Base-by-base conservation (phyloP, 1,139 yeast genomes). In the Pichia sp. region DNA sequence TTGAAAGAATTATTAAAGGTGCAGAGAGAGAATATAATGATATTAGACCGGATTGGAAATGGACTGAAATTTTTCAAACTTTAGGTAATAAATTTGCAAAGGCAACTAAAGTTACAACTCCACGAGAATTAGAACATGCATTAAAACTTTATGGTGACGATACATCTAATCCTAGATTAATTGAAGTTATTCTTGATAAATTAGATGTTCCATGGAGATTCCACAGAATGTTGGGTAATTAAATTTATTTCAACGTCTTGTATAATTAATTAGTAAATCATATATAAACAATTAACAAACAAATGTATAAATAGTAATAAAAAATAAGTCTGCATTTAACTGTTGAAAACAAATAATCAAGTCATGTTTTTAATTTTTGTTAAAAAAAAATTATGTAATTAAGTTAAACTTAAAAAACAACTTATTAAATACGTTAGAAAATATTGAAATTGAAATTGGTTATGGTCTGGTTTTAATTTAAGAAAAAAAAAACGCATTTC, bases 1-100 rank as follows among this genome's bases (percentile, higher is more conserved):
- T 89, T 52, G 96, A 90, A 70, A 80, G 96, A 61, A 79, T 84
- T 34, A 86, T 89, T 54, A 77, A 82, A 67, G 96, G 96, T 1
- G 84, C 89, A 33, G 75, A 80, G 18, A 81, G 88, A 63, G 70
- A 77, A 2, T 90, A 89, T 67, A 89, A 89, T 64, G 96, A 89
- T 62, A 84, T 88, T 55, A 81, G 84, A 64, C 83, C 86, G 43
- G 65, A 71, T 54, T 89, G 96, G 96, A 73, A 84, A 57, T 89
- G 95, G 95, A 76, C 83, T 5, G 69, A 77, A 52, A 67, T 89
- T 46, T 73, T 87, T 55, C 73, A 76, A 53, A 77, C 79, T 5
- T 84, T 89, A 67, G 96, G 96, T 31, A 91, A 85, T 58, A 67
- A 68, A 10, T 69, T 72, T 41, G 60, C 73, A 10, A 73, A 51